Evolutionary conservation across 768 basidiomycete genomes (phyloP), one percentile per base, ranked within the genome.

Genomic region (Xerocomellus amylosporus): DNA sequence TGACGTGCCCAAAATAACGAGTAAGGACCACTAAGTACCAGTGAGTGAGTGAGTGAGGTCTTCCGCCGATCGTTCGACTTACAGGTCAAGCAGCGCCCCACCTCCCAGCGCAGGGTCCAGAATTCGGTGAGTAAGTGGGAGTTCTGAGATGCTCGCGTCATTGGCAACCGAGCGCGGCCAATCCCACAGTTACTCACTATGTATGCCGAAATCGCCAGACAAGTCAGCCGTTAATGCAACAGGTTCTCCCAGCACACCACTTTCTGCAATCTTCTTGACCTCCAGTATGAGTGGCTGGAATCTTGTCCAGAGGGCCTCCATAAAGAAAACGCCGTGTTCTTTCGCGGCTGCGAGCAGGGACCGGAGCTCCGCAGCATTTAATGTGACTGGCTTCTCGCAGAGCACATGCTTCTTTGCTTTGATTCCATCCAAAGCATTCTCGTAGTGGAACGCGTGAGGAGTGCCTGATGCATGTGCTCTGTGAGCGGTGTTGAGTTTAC

Each of bases 281-380:
- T 87, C 88, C 17, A 75, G 64, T 10, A 77, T 74, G 55, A 89
- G 77, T 13, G 88, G 88, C 53, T 88, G 85, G 75, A 90, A 91
- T 34, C 88, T 79, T 34, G 91, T 92, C 90, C 91, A 93, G 71
- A 93, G 76, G 0, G 88, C 91, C 72, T 95, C 93, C 92, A 95
- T 94, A 63, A 95, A 82, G 76, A 95, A 95, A 1, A 93, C 79
- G 17, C 84, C 81, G 61, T 86, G 75, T 66, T 90, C 82, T 68
- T 87, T 88, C 2, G 93, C 91, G 19, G 90, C 79, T 10, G 73
- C 73, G 19, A 93, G 74, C 22, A 96, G 78, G 43, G 85, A 81
- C n/a, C 82, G 79, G 20, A 92, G 76, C 65, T 95, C 91, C 3
- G 85, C 80, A 6, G 79, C 75, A 64, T 92, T 93, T 57, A 77